Percentiles rank a stretch among this genome's conserved stretches.
Evolutionary conservation across 164 flowering plant species (phyloP).

Genomic region (Cinnamomum chago): DNA sequence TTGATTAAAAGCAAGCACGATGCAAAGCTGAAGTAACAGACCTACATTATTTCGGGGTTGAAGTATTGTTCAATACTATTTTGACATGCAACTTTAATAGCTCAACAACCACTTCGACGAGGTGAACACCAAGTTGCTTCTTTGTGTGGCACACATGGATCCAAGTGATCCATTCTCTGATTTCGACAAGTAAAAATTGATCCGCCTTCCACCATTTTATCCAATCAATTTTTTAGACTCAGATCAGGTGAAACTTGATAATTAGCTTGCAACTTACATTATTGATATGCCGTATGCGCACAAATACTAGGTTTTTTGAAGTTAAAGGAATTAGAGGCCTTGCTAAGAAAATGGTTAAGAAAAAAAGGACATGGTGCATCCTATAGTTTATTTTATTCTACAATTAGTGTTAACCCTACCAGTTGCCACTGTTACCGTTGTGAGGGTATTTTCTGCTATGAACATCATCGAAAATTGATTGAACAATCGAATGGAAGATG

Average conservation of each 20-base stretch:
- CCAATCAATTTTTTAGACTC: not conserved
- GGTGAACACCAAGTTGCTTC: not conserved
- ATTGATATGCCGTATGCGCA: not conserved
- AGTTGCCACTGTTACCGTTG: not conserved
- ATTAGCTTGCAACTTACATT: not conserved
- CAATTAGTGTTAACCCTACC: not conserved
- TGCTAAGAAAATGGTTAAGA: slow-evolving; percentile 1
- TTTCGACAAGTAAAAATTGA: not conserved
- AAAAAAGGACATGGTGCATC: not conserved
- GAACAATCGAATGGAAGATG: not conserved
- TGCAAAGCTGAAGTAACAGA: not conserved
- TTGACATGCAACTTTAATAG: not conserved
- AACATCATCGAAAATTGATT: not conserved
- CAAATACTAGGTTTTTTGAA: not conserved
- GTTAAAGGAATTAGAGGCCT: not conserved
- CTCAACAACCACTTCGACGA: not conserved
- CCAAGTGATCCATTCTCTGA: not conserved
- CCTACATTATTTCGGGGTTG: not conserved
- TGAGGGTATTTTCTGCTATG: not conserved
- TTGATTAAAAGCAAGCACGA: not conserved
- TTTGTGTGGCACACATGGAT: not conserved
- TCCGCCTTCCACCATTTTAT: not conserved
- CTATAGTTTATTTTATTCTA: not conserved
- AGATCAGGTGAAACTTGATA: not conserved
- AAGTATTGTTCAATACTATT: not conserved